Base-by-base conservation (phyloP, 2,329 filamentous ascomycete genomes). In the Nigrospora osmanthi region DNA sequence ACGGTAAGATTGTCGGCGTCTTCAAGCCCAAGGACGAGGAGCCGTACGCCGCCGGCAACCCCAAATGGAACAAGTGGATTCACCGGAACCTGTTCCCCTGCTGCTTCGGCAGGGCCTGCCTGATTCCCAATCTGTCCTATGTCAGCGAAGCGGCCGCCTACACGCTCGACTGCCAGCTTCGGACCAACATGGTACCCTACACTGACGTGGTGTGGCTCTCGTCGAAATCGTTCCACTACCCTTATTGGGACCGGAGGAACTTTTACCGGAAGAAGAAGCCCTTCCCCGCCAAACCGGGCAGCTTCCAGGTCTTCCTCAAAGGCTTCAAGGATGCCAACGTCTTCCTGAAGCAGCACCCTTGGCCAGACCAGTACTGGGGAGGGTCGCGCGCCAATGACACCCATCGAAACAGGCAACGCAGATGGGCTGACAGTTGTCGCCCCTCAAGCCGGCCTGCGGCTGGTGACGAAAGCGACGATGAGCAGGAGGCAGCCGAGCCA, bases 1-100 rank as follows among this genome's bases (percentile, higher is more conserved):
- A 91, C 46, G 93, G 93, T 42, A 96, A 95, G 69, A 88, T 96
- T 14, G 89, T 98, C 4, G 93, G 90, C 33, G 93, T 98, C 5
- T 98, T 98, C 70, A 98, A 98, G 65, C 93, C 93, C 36, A 98
- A 98, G 68, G 93, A 98, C 56, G 93, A 98, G 68, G 94, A 98
- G 65, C 93, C 93, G 1, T 98, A 96, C 61, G 93, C 93, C 1
- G 93, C 88, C 31, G 86, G 89, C 54, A 98, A 98, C 61, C 93
- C 93, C 6, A 98, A 98, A 64, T 97, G 91, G 91, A 97, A 94
- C 56, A 98, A 98, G 68, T 98, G 93, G 93, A 90, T 98, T 70
- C 93, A 98, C 65, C 78, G 93, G 52, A 98, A 98, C 63, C 63
- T 98, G 52, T 97, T 98, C 56, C 93, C 93, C 10, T 98, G 94